Evolutionary conservation across 2,329 filamentous ascomycete genomes (phyloP), one percentile per base, ranked within the genome.

Genomic region (Colletotrichum cordylinicola): DNA sequence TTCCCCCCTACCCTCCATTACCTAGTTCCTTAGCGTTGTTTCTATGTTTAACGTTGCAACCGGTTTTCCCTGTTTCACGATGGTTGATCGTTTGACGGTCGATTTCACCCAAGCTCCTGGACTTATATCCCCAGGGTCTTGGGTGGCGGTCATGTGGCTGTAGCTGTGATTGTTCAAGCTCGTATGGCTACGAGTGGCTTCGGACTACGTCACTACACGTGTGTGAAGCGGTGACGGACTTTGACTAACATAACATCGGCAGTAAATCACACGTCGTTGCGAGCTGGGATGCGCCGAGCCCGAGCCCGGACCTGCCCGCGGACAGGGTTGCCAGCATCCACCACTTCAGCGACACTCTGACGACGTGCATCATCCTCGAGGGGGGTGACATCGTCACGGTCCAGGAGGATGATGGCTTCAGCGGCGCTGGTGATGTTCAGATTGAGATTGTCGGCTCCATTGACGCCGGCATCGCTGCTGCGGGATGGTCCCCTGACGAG

Each of bases 381-480:
- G 96, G 96, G 65, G 97, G 97, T 77, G 96, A 99, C 85, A 96
- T 99, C 78, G 87, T 98, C 77, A 90, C 96, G 67, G 94, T 98
- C 33, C 91, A 94, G 78, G 95, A 98, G 82, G 90, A 93, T 5
- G 85, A 88, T 29, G 79, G 81, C 43, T 79, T 79, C 31, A 58
- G 61, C 56, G 55, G 60, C 24, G 62, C 74, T 31, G 79, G 77
- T 27, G 92, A 90, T 75, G 94, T 96, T 48, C 93, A 94, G 79
- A 96, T 99, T 79, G 97, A 98, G 84, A 98, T 99, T 79, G 92
- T 98, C 78, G 97, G 97, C 60, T 98, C 96, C 39, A 95, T 99
- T 48, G 96, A 98, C 85, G 94, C 94, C 74, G 97, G 96, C 29
- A 98, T 99, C 80, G 91, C 93, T 29, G 95, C 96, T 18, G 96